A percentile compares a stretch with the other conserved stretches of the same genome.
phyloP scores from a whole-genome alignment of 2,329 filamentous ascomycete species.

The Colletotrichum camelliae region DNA sequence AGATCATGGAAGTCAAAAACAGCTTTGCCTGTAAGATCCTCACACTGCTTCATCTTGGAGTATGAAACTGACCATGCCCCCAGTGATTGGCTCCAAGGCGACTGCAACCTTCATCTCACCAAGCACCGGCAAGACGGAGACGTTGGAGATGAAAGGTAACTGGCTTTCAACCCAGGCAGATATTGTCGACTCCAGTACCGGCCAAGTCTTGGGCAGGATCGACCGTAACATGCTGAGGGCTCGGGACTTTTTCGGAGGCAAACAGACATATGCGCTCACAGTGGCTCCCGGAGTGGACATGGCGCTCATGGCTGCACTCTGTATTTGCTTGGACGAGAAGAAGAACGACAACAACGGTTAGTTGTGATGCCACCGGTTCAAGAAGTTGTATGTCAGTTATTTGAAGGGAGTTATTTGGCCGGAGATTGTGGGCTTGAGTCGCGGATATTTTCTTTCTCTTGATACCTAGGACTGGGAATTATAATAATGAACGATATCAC shows the following conservation, averaged over 20 bases:
- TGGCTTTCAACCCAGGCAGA: constrained; percentile 63
- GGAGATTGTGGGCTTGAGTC: not conserved
- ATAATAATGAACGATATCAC: not conserved
- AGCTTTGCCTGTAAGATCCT: not conserved
- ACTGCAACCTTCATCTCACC: constrained; percentile 61
- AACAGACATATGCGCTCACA: constrained; percentile 70
- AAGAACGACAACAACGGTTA: constrained; percentile 40
- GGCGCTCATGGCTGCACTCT: constrained; percentile 69
- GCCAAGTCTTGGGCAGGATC: constrained; percentile 61
- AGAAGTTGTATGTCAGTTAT: not conserved
- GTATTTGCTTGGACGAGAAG: constrained; percentile 72
- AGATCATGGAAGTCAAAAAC: constrained; percentile 61
- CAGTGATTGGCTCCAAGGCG: constrained; percentile 60
- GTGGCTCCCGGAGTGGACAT: constrained; percentile 71
- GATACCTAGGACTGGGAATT: not conserved
- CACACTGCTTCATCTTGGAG: not conserved
- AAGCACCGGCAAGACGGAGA: constrained; percentile 44
- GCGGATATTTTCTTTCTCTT: not conserved
- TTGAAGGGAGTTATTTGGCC: not conserved
- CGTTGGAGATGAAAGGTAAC: constrained; percentile 64
- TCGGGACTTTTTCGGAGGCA: constrained; percentile 61
- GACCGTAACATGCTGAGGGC: constrained; percentile 62
- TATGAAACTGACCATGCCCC: not conserved
- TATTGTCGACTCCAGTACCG: constrained; percentile 58
- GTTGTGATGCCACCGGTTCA: not conserved